Conservation (phyloP, 2,329 filamentous ascomycete genomes). For the Paecilomyces dactylethromorphus region DNA sequence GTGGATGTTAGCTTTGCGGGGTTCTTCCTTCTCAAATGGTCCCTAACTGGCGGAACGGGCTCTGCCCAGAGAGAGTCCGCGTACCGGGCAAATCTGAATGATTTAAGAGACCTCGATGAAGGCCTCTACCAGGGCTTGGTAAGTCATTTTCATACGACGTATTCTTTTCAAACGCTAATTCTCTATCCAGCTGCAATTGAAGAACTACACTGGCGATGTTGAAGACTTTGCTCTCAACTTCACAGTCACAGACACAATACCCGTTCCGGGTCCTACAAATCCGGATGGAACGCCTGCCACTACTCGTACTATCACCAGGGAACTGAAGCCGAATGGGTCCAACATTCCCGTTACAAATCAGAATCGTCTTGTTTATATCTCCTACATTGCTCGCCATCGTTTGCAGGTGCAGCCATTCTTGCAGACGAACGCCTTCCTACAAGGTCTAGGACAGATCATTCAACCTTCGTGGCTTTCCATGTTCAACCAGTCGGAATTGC, state of each 20-base stretch:
- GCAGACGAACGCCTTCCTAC: slow-evolving; percentile 85
- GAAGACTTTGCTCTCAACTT: slow-evolving; percentile 79
- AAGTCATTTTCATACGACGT: slow-evolving; percentile 16
- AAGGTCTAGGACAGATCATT: slow-evolving; percentile 79
- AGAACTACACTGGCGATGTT: slow-evolving; percentile 78
- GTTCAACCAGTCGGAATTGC: slow-evolving; percentile 95
- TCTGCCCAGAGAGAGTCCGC: slow-evolving; percentile 60
- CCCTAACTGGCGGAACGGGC: slow-evolving; percentile 60
- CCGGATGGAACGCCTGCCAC: slow-evolving; percentile 17
- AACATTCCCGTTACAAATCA: slow-evolving; percentile 78
- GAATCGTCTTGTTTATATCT: slow-evolving; percentile 91
- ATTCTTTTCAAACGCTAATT: slow-evolving; percentile 1
- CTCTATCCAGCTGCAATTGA: slow-evolving; percentile 52
- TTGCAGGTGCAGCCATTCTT: slow-evolving; percentile 69
- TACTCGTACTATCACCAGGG: slow-evolving; percentile 60
- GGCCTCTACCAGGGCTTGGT: slow-evolving; percentile 80
- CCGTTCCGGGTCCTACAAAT: slow-evolving; percentile 39
- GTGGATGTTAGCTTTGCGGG: slow-evolving; percentile 88
- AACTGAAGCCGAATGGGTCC: slow-evolving; percentile 70
- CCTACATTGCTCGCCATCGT: slow-evolving; percentile 80
- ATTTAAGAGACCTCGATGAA: slow-evolving; percentile 85
- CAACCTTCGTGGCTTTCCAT: slow-evolving; percentile 90
- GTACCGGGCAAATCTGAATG: slow-evolving; percentile 90
- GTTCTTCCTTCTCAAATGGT: slow-evolving; percentile 96
- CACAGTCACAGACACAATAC: slow-evolving; percentile 68